Base-by-base conservation (phyloP, 2,329 filamentous ascomycete species). In the Madurella fahalii region DNA sequence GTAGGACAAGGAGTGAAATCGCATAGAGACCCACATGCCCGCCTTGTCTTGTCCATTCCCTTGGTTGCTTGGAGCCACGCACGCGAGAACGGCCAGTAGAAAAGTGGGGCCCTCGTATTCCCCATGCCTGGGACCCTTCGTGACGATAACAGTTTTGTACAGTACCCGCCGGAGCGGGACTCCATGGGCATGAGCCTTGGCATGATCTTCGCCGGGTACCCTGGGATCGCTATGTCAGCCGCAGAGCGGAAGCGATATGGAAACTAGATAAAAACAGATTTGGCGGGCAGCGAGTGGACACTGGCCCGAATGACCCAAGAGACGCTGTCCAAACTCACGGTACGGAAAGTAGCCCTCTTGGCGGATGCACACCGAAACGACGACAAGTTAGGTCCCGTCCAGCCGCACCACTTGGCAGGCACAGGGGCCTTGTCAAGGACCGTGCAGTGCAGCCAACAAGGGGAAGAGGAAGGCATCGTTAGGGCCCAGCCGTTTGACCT, bases 41-140 rank as follows among this genome's bases (percentile, higher is more conserved):
- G 39, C 43, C 17, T 37, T 4, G 34, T 37, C 34, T 37, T 41
- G 48, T 42, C 51, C 51, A 57, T 44, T 53, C 47, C 47, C 43
- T 57, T 49, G n/a, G 37, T 40, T 57, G 32, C 50, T 40, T 59
- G 57, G 57, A 57, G 57, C 57, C 57, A 59, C 57, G 57, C 57
- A 59, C n/a, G 16, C 49, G 49, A 20, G n/a, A 51, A 48, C 13
- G 17, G 13, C 53, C 42, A 54, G 25, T 44, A 34, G 31, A 55
- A 55, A 50, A 53, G 57, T 46, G 57, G 55, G 47, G 12, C 25
- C 50, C 58, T 60, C 58, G 58, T 60, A 60, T 60, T 55, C 31
- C 32, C 25, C 44, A 51, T 52, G 39, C 46, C 37, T 17, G 31
- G 48, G 2, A 51, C 49, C 13, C n/a, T 18, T 42, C 20, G 45